phyloP scores from a whole-genome alignment of 2,329 filamentous ascomycete species.

The Aspergillus intermedius region DNA sequence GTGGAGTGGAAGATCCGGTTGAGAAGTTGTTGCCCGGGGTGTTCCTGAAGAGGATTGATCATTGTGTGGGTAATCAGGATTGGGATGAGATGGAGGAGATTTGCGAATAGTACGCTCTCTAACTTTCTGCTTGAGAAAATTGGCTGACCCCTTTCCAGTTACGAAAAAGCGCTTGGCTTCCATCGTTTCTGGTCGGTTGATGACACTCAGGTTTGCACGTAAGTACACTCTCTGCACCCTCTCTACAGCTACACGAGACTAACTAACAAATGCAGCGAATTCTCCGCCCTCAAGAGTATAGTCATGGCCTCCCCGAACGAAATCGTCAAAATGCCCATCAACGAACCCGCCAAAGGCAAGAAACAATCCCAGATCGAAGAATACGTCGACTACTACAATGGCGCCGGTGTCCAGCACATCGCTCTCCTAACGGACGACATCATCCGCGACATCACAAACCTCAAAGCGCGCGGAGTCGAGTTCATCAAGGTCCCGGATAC shows the following conservation, averaged over 20 bases:
- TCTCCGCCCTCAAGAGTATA: conserved; percentile 77
- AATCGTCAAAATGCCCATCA: conserved; percentile 95
- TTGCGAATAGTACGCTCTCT: conserved; percentile 49
- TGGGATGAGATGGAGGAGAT: conserved; percentile 77
- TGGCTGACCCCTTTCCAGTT: conserved; percentile 43
- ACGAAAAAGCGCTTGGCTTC: conserved; percentile 84
- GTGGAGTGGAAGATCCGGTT: conserved; percentile 43
- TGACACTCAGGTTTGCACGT: conserved; percentile 79
- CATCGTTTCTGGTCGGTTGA: conserved; percentile 97
- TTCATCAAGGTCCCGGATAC: conserved; percentile 85
- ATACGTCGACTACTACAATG: conserved; percentile 82
- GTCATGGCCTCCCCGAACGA: conserved; percentile 86
- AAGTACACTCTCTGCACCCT: conserved; percentile 10
- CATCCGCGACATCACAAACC: conserved; percentile 65
- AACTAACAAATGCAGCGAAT: conserved; percentile 49
- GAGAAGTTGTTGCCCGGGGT: conserved; percentile 54
- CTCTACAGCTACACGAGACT: not conserved
- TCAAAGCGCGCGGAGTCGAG: conserved; percentile 81
- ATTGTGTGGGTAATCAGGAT: conserved; percentile 95
- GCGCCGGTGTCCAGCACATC: conserved; percentile 88
- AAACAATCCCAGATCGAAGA: conserved; percentile 94
- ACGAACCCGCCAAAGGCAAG: conserved; percentile 85
- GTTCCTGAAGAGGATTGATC: conserved; percentile 71
- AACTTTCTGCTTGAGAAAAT: not conserved
- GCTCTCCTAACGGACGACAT: conserved; percentile 79